Conservation (phyloP, 345 rosid genomes). For the Hevea brasiliensis region DNA sequence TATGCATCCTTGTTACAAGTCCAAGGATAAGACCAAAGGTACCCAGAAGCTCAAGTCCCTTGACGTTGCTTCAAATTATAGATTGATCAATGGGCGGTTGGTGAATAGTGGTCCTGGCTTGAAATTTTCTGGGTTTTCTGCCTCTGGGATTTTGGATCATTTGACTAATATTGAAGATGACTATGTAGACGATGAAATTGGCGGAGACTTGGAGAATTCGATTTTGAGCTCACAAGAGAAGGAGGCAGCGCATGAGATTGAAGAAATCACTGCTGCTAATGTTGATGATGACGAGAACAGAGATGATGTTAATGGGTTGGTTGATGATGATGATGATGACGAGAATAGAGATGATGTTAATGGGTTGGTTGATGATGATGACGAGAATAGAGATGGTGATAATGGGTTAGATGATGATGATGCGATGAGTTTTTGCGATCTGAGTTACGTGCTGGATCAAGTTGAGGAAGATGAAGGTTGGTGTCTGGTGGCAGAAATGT, state of each 20-base stretch:
- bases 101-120: constrained; percentile 30
- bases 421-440: constrained; percentile 33
- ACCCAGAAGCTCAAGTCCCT: constrained; percentile 48
- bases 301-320: neutral
- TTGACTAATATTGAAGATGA: constrained; percentile 26
- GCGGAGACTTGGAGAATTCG: constrained; percentile 5
- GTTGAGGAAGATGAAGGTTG: constrained; percentile 58
- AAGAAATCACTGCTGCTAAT: neutral
- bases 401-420: neutral
- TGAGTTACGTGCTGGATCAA: constrained; percentile 36
- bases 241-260: neutral
- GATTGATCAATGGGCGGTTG: constrained; percentile 44
- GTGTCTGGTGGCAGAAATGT: constrained; percentile 49
- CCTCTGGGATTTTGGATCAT: constrained; percentile 47
- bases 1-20: constrained; percentile 45
- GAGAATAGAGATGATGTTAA: neutral
- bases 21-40: constrained; percentile 62
- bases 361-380: neutral
- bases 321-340: constrained; percentile 14
- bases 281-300: neutral
- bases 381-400: neutral
- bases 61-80: constrained; percentile 36
- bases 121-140: constrained; percentile 46
- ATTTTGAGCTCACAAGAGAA: neutral
- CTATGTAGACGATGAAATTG: constrained; percentile 19